A percentile compares a stretch with the other conserved stretches of the same genome.
Conservation (phyloP, 2,329 filamentous ascomycete species). For the Trichophyton rubrum region DNA sequence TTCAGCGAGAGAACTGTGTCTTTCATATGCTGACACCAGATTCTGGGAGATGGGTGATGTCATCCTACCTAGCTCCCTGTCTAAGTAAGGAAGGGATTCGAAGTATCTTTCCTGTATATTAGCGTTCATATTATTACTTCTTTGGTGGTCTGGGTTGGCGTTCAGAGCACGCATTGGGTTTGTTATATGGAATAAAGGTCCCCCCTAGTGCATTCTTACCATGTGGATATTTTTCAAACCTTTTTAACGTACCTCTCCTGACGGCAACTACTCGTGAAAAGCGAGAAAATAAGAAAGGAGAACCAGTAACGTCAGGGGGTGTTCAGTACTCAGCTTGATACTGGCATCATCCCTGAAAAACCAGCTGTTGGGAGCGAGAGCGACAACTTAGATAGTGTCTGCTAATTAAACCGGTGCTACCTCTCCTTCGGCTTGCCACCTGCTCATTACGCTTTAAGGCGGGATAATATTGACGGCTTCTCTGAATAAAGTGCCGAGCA, state of each 20-base stretch:
- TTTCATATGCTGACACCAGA: conserved; percentile 32
- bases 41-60: conserved; percentile 32
- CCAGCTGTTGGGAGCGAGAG: background rate
- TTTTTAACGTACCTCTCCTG: background rate
- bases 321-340: background rate
- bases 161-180: background rate
- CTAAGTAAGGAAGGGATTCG: conserved; percentile 16
- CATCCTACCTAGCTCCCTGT: conserved; percentile 10
- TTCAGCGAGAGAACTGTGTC: conserved; percentile 20
- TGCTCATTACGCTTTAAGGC: background rate
- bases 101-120: background rate
- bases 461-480: background rate
- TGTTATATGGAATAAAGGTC: background rate
- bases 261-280: background rate
- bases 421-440: background rate
- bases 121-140: background rate
- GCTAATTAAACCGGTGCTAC: background rate
- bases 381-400: no score
- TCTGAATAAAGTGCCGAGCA: no score
- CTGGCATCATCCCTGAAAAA: background rate
- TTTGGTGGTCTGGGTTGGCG: background rate
- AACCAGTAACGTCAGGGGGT: background rate
- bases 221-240: background rate
- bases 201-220: background rate
- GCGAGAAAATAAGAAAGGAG: background rate